These are phyloP conservation scores for Ceratocystis albifundus DNA, from an alignment of 2,329 filamentous ascomycete species.

Conservation along the genomic window DNA sequence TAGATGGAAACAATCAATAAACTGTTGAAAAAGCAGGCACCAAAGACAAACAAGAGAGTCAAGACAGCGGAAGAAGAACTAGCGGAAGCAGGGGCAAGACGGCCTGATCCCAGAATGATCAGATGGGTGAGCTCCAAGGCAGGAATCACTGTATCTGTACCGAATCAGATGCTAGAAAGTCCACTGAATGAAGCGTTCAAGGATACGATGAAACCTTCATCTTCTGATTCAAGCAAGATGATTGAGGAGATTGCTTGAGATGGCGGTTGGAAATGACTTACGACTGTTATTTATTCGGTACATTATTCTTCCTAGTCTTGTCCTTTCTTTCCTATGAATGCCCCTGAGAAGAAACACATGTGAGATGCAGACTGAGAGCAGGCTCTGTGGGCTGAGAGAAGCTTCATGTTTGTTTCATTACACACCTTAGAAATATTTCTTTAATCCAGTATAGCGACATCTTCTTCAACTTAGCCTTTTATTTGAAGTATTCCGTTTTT, in stretches of 20 bases:
- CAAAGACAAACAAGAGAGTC: constrained; percentile 53
- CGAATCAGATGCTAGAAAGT: constrained; percentile 54
- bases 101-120: constrained; percentile 50
- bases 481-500: not conserved
- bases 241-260: constrained; percentile 42
- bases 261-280: not conserved
- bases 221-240: constrained; percentile 34
- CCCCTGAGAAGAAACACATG: not conserved
- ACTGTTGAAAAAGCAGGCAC: constrained; percentile 72
- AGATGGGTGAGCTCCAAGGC: constrained; percentile 59
- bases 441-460: not conserved
- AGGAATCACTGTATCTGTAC: constrained; percentile 52
- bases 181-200: constrained; percentile 51
- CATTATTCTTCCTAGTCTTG: not conserved
- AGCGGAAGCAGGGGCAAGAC: constrained; percentile 40
- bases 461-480: not conserved
- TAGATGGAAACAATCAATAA: constrained; percentile 89
- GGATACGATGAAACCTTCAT: constrained; percentile 16
- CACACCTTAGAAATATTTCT: not conserved
- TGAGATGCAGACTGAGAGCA: not conserved
- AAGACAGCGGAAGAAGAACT: constrained; percentile 30
- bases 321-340: not conserved
- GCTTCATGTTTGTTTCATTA: not conserved
- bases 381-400: not conserved
- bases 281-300: not conserved